Evolutionary conservation across 306 rosid species (phyloP), one percentile per base, ranked within the genome.

Genomic region (peach (Prunus persica)): DNA sequence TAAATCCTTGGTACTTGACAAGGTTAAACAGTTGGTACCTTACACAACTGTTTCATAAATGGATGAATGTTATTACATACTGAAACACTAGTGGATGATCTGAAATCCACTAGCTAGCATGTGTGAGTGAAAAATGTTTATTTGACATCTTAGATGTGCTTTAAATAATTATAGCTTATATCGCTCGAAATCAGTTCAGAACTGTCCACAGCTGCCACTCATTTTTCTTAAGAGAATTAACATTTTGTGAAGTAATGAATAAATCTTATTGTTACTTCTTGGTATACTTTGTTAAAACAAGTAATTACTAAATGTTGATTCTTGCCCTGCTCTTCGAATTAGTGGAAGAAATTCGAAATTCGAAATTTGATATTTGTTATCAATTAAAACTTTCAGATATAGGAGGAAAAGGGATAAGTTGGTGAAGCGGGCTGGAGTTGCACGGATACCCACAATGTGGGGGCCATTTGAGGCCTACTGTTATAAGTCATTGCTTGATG

Each of bases 371-470:
- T 61, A 2, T n/a, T 60, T 16, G 43, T 67, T 38, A 38, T 7
- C 50, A 69, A 43, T 74, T 77, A 61, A 68, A 72, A 57, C 76
- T 66, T 74, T 11, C 97, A 95, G 99, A 80, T 95, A 90, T 84
- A 83, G 99, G 82, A 92, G 99, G 87, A 95, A 92, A 83, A 85
- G 91, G 83, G 97, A 95, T 50, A 85, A 86, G 72, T 78, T 95
- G 76, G 85, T 95, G 1, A 96, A 85, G 70, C 84, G 74, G 50
- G 46, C 92, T 56, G 83, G 79, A 45, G 97, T 82, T 43, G 99
- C 99, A n/a, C 82, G 80, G 52, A 92, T 95, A 83, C 99, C 99
- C 27, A 95, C 99, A 69, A 85, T 73, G 88, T 95, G 99, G 99
- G 99, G 99, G 69, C 97, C 97, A 41, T 95, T 88, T 76, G 84